Evolutionary conservation across 225 moss, liverwort and hornwort species (phyloP).

Genomic region (Physcomitrellopsis africana): DNA sequence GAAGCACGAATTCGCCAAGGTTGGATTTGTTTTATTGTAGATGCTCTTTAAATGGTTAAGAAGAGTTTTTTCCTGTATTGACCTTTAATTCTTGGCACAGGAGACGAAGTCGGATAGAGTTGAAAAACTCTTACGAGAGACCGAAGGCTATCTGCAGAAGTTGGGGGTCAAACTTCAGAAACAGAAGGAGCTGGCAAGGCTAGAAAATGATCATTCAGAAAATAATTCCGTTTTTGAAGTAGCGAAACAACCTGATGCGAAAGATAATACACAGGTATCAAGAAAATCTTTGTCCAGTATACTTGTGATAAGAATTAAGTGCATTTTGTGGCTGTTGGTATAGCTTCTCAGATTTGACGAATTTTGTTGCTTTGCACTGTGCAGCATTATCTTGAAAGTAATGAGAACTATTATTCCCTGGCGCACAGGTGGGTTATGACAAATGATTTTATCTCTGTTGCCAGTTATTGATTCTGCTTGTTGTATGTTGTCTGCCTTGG

Average conservation of each 20-base stretch:
- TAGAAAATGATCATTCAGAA: constrained; percentile 62
- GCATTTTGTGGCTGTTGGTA: neutral
- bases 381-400: constrained; percentile 99
- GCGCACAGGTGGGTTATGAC: constrained; percentile 82
- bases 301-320: neutral
- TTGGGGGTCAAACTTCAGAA: constrained; percentile 93
- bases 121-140: constrained; percentile 91
- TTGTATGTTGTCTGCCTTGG: constrained; percentile 14
- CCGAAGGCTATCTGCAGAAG: constrained; percentile 93
- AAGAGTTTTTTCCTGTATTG: constrained; percentile 23
- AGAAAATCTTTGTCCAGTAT: neutral
- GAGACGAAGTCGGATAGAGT: constrained; percentile 98
- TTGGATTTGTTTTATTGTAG: constrained; percentile 4
- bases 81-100: constrained; percentile 46
- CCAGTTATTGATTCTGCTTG: constrained; percentile 15
- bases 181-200: constrained; percentile 75
- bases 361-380: constrained; percentile 32
- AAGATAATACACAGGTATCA: constrained; percentile 84
- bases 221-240: constrained; percentile 49
- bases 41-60: neutral
- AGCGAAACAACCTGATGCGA: constrained; percentile 51
- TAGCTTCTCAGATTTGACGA: constrained; percentile 13
- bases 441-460: neutral
- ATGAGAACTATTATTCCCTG: constrained; percentile 93
- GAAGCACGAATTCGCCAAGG: constrained; percentile 15